Evolutionary conservation across 2,329 filamentous ascomycete genomes (phyloP).

Genomic region (Aspergillus piperis): DNA sequence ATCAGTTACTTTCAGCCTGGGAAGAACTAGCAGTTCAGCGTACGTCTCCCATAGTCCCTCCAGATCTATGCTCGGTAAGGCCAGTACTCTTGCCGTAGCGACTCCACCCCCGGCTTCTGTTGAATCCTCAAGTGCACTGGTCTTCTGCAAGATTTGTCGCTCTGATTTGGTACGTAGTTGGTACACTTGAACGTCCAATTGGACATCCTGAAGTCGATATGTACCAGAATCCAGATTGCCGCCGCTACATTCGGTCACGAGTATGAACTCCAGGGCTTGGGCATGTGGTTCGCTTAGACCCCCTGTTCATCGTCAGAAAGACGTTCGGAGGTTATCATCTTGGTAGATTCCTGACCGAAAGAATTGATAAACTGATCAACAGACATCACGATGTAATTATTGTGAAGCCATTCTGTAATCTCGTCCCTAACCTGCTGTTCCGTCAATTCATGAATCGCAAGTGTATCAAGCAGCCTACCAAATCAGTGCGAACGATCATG

Average conservation of each 20-base stretch:
- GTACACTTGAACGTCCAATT: conserved; percentile 48
- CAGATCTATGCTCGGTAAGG: conserved; percentile 42
- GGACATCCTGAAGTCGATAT: conserved; percentile 34
- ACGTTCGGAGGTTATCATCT: not conserved
- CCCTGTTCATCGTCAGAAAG: conserved; percentile 22
- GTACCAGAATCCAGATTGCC: conserved; percentile 25
- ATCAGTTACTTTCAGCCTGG: not conserved
- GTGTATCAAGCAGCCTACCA: conserved; percentile 23
- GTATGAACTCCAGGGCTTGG: conserved; percentile 35
- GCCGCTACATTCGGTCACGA: conserved; percentile 44
- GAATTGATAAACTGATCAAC: conserved; percentile 36
- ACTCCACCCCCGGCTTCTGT: conserved; percentile 27
- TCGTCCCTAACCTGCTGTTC: conserved; percentile 36
- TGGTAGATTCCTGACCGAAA: conserved; percentile 27
- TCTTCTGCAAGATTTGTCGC: conserved; percentile 25
- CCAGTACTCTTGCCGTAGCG: conserved; percentile 35
- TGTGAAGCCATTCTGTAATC: conserved; percentile 39
- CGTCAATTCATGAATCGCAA: not conserved
- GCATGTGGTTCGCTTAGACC: conserved; percentile 26
- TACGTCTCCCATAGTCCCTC: conserved; percentile 49
- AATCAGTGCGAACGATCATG: conserved; percentile 33
- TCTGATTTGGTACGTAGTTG: conserved; percentile 32
- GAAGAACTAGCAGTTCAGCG: conserved; percentile 1
- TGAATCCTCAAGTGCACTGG: conserved; percentile 17
- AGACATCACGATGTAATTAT: conserved; percentile 35